Evolutionary conservation across 768 basidiomycete genomes (phyloP), one percentile per base, ranked within the genome.

Genomic region (Termitomyces sp.): DNA sequence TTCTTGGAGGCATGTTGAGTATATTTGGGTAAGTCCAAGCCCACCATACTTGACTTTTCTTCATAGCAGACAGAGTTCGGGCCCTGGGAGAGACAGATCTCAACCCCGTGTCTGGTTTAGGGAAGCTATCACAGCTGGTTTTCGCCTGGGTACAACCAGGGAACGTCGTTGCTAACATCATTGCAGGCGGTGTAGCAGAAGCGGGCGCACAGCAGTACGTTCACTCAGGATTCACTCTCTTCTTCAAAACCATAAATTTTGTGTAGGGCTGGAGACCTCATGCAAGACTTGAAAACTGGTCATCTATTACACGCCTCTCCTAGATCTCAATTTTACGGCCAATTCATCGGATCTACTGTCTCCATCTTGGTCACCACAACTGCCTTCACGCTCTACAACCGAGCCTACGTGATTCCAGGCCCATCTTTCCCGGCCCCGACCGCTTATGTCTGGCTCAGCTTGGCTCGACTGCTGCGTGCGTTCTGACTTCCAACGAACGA

Each of bases 221-320:
- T 40, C 17, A 45, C 52, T 9, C 32, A 43, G 51, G 10, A n/a
- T 38, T 35, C 6, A 44, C 17, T 26, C 19, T 34, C 45, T 17
- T 37, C 15, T 34, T 34, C 34, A 24, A 32, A 32, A 55, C 12
- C 34, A 54, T 57, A 48, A 62, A 53, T 22, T 8, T 37, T 43
- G 24, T 44, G 6, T 60, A 94, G 91, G 68, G 93, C 95, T 7
- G 96, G 94, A 15, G 96, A 98, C 66, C 82, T 98, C 9, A 98
- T 98, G 96, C 96, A 98, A 73, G 96, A 98, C 70, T 75, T 98
- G 56, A 98, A 98, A 73, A 97, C 96, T 2, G 96, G 96, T 0
- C 92, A 97, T 68, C 74, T 98, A n/a, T 81, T 92, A 53, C 81
- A 79, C 59, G 94, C 94, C 9, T 95, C 93, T 22, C 96, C 96